Evolutionary conservation across 2,329 filamentous ascomycete species (phyloP), one percentile per base, ranked within the genome.

Genomic region (Colletotrichum tropicicola): DNA sequence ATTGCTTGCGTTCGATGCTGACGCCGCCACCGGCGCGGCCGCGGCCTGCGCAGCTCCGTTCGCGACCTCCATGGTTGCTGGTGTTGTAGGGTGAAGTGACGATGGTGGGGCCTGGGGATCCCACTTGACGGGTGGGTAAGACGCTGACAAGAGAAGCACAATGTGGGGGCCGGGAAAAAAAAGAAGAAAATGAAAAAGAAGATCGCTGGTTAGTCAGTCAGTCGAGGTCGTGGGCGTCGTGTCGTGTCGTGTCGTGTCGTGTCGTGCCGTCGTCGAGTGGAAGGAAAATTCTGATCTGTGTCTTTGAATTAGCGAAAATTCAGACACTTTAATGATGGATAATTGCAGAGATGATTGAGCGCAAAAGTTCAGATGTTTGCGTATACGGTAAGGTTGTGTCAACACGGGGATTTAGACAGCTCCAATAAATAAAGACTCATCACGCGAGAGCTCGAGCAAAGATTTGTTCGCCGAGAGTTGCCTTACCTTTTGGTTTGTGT

Each of bases 341-440:
- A 15, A 10, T 23, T 32, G n/a, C n/a, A 15, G 13, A 25, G 3
- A 37, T 5, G 23, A 17, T 47, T 53, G 47, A 58, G 60, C 63
- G 53, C 52, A 51, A 82, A 79, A n/a, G 41, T 74, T 72, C 73
- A 73, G 75, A 74, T 68, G 77, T 79, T 85, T 81, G 85, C 87
- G 87, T 89, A 89, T 85, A 75, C 77, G 78, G 80, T 80, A 83
- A 79, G 78, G 73, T 75, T 75, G 81, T 83, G 82, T 92, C 89
- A 85, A 83, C 88, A 90, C 79, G 75, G 76, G 77, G 82, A 86
- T 79, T 85, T 80, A 89, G 90, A 92, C 89, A 92, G 90, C 90
- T 92, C 90, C 90, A 92, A 92, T 92, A 91, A 82, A 75, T 73
- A 69, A 73, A 70, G 47, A 58, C 71, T 80, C 82, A 84, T 85